Evolutionary conservation across 352 stramenopile species (phyloP).

Genomic region (Bremia lactucae): DNA sequence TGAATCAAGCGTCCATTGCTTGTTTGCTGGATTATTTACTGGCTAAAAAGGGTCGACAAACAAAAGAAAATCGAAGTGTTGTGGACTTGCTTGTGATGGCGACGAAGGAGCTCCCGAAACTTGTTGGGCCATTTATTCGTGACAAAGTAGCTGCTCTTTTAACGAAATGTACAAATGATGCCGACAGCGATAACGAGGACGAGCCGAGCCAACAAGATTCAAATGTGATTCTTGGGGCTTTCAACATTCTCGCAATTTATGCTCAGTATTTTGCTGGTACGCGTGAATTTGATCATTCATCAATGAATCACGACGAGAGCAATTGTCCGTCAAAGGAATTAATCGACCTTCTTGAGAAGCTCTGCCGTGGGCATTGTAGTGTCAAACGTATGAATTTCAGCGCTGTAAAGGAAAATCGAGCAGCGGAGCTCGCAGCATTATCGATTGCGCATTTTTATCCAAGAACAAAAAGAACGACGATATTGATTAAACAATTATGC

Average conservation of each 20-base stretch:
- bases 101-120: slow-evolving; percentile 32
- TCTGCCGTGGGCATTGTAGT: slow-evolving; percentile 31
- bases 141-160: slow-evolving; percentile 42
- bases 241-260: slow-evolving; percentile 47
- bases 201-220: slow-evolving; percentile 21
- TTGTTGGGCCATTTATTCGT: slow-evolving; percentile 44
- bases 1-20: slow-evolving; percentile 35
- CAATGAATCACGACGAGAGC: slow-evolving; percentile 13
- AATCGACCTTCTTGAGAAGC: slow-evolving; percentile 32
- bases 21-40: slow-evolving; percentile 36
- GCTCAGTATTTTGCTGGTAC: slow-evolving; percentile 31
- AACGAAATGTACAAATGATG: slow-evolving; percentile 10
- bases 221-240: slow-evolving; percentile 37
- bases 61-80: slow-evolving; percentile 40
- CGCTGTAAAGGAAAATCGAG: slow-evolving; percentile 22
- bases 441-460: slow-evolving; percentile 40
- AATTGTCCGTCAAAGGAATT: slow-evolving; percentile 24
- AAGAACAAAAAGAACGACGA: slow-evolving; percentile 19
- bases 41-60: slow-evolving; percentile 11
- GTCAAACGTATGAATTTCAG: slow-evolving; percentile 17
- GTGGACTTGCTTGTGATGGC: slow-evolving; percentile 47
- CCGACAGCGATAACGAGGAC: slow-evolving; percentile 26
- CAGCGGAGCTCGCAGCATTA: slow-evolving; percentile 44
- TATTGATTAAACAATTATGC: slow-evolving; percentile 40
- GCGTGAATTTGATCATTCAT: slow-evolving; percentile 6